Evolutionary conservation across 1,284 basidiomycete species (phyloP).

Genomic region (Malassezia sp.): DNA sequence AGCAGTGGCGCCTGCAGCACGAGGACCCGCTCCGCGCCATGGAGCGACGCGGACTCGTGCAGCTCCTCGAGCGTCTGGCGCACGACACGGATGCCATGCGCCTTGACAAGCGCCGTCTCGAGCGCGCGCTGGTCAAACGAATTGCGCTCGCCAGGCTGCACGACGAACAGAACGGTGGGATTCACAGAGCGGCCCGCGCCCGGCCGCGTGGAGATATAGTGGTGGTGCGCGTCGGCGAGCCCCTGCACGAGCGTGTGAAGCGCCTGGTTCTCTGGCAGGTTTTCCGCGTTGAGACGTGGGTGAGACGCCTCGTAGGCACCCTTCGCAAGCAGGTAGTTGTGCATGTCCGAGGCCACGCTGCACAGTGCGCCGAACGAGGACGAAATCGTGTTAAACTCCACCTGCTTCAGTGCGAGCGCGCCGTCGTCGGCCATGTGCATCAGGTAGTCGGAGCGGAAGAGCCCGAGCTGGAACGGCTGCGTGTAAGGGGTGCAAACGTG

Average conservation of each 20-base stretch:
- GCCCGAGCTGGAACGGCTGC: slow-evolving; percentile 70
- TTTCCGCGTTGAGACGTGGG: slow-evolving; percentile 53
- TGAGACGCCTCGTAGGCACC: slow-evolving; percentile 56
- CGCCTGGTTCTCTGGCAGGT: slow-evolving; percentile 66
- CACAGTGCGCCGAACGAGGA: slow-evolving; percentile 78
- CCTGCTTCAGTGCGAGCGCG: slow-evolving; percentile 65
- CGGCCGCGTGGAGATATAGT: slow-evolving; percentile 53
- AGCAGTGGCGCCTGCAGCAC: slow-evolving; percentile 1
- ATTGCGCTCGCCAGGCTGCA: slow-evolving; percentile 82
- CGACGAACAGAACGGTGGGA: slow-evolving; percentile 65
- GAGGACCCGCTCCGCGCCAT: slow-evolving; percentile 5
- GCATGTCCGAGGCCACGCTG: slow-evolving; percentile 61
- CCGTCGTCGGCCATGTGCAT: slow-evolving; percentile 54
- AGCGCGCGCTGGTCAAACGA: slow-evolving; percentile 85
- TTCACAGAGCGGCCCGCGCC: not conserved
- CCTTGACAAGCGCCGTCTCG: slow-evolving; percentile 71
- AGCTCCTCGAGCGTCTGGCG: slow-evolving; percentile 31
- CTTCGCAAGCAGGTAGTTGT: slow-evolving; percentile 48
- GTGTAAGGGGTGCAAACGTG: too few relatives aligned
- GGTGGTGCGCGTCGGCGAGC: slow-evolving; percentile 65
- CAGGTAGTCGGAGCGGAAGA: slow-evolving; percentile 94
- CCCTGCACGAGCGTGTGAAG: slow-evolving; percentile 62
- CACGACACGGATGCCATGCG: slow-evolving; percentile 43
- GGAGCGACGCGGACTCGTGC: slow-evolving; percentile 3
- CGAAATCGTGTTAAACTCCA: slow-evolving; percentile 96